Base-by-base conservation (phyloP, 2,329 filamentous ascomycete genomes). In the Hymenoscyphus occultus region DNA sequence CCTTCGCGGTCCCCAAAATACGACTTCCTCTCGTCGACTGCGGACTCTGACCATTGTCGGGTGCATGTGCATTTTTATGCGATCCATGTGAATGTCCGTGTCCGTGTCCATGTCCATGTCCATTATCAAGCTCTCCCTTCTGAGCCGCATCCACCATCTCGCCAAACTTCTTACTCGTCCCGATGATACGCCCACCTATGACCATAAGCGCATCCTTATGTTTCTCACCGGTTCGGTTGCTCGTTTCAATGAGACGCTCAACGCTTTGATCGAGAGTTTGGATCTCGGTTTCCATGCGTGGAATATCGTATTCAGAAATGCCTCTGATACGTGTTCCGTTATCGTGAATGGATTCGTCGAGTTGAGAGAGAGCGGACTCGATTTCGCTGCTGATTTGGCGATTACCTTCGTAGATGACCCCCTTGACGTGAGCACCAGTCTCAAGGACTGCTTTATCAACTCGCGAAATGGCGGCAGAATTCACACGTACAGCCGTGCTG, bases 381-480 rank as follows among this genome's bases (percentile, higher is more conserved):
- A 66, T 58, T 16, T 66, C 64, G n/a, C 60, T 61, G 28, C 45
- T 61, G 12, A 68, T 40, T 62, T 67, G 59, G n/a, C 58, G 39
- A 14, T 64, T 64, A 14, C 65, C 65, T 59, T 68, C 64, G 14
- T 62, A 48, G 35, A 71, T 61, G 22, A 68, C 69, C 6, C 62
- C 61, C 64, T 69, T 70, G 0, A 71, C 60, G 56, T 71, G 69
- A 2, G 67, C 67, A 19, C 66, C 64, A 7, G 70, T 69, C 58
- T 70, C 69, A 4, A 71, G 65, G 16, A 71, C 69, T 28, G 63
- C 62, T 56, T 68, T 69, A 31, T 71, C 70, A 39, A 71, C 67
- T 42, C 70, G 65, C 1, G 70, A 67, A 35, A 71, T 69, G 3
- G 70, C 69, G 2, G 70, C 69, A 14, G 61, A 64, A 54, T 71